phyloP scores from a whole-genome alignment of 2,329 filamentous ascomycete genomes.

The Fusarium musae region DNA sequence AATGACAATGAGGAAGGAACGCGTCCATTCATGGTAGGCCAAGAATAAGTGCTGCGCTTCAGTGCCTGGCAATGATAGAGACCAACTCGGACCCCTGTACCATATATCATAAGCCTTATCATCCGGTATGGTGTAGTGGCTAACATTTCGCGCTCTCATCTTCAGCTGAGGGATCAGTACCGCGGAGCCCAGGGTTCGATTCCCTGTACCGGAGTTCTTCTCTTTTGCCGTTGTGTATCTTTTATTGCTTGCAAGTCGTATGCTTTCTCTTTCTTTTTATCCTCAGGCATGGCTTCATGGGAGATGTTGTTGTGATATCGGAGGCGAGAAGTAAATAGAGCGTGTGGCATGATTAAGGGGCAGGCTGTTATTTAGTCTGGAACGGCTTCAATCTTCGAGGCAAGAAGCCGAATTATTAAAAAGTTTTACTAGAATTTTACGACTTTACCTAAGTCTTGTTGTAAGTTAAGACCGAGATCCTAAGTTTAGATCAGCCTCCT shows the following conservation, averaged over 20 bases:
- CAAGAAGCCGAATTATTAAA: not conserved
- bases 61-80: rapidly evolving
- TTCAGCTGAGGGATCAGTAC: constrained; percentile 33
- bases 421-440: not conserved
- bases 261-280: not conserved
- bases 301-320: no score
- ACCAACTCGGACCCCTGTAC: rapidly evolving
- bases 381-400: not conserved
- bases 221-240: not conserved
- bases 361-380: not conserved
- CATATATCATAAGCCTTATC: not conserved
- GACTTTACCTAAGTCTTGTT: no score
- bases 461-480: not conserved
- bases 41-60: not conserved
- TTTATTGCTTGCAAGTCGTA: rapidly evolving
- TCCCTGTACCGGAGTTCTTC: constrained; percentile 41
- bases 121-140: constrained; percentile 50
- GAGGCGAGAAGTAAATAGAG: not conserved
- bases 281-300: not conserved
- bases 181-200: constrained; percentile 46
- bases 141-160: constrained; percentile 49
- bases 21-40: no score
- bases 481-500: not conserved
- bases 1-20: not conserved
- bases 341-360: no score